Percentiles rank a stretch among this genome's conserved stretches.
phyloP scores from a whole-genome alignment of 2,329 filamentous ascomycete species.

The Madurella mycetomatis region DNA sequence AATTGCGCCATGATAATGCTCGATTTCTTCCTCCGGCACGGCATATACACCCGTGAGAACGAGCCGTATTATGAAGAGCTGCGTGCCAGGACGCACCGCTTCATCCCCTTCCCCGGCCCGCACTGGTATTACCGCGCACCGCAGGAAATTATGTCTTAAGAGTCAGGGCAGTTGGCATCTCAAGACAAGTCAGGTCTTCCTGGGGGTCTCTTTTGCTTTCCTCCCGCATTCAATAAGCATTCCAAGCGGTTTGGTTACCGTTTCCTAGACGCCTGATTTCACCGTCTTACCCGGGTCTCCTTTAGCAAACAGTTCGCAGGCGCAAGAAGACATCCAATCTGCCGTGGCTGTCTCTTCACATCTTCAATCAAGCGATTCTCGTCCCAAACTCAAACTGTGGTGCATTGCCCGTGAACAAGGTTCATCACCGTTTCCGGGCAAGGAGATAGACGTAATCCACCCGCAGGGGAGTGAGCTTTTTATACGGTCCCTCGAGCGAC shows the following conservation, averaged over 20 bases:
- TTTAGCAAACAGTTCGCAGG: not conserved
- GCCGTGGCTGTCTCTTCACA: not conserved
- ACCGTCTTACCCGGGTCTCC: not conserved
- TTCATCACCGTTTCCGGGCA: constrained; percentile 65
- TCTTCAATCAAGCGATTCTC: constrained; percentile 2
- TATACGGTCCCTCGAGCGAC: constrained; percentile 88
- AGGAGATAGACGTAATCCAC: constrained; percentile 94
- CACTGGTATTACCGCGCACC: constrained; percentile 37
- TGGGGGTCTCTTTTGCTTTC: constrained; percentile 20
- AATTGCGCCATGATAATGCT: constrained; percentile 82
- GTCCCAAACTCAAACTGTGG: not conserved
- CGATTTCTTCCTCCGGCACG: constrained; percentile 86
- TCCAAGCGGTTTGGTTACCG: constrained; percentile 8
- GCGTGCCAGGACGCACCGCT: constrained; percentile 67
- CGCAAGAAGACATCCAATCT: not conserved
- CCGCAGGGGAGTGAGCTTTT: constrained; percentile 85
- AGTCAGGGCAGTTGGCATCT: not conserved
- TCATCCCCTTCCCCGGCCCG: constrained; percentile 73
- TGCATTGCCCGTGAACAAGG: not conserved
- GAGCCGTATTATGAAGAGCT: constrained; percentile 78
- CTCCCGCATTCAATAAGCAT: constrained; percentile 5
- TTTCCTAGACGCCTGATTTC: constrained; percentile 22
- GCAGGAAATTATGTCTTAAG: constrained; percentile 12
- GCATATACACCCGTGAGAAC: constrained; percentile 71
- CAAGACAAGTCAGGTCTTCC: constrained; percentile 8